Conservation (phyloP, 2,329 filamentous ascomycete genomes). For the Aureobasidium sp. region DNA sequence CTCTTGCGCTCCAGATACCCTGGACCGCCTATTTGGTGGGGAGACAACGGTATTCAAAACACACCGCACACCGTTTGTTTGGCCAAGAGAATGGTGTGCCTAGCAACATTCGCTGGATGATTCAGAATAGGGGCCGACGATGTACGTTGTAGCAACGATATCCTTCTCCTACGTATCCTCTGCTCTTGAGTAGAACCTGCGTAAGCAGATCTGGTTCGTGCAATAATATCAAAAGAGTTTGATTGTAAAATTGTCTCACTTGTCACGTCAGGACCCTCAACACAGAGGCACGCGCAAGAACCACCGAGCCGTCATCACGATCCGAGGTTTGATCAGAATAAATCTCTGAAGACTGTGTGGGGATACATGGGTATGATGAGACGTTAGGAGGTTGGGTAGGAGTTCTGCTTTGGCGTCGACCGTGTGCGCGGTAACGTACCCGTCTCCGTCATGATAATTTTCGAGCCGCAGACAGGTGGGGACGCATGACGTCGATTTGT, state of each 20-base stretch:
- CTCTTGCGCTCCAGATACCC: background rate
- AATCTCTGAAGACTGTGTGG: background rate
- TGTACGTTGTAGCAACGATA: background rate
- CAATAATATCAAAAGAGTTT: background rate
- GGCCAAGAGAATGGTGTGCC: background rate
- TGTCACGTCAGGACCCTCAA: background rate
- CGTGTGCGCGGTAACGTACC: background rate
- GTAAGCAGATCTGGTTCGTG: background rate
- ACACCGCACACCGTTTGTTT: background rate
- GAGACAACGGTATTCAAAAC: background rate
- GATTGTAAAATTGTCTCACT: background rate
- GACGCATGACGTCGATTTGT: background rate
- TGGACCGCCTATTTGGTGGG: background rate
- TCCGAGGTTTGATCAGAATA: background rate
- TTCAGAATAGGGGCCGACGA: background rate
- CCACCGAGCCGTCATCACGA: background rate
- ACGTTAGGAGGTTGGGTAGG: background rate
- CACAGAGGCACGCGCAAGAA: background rate
- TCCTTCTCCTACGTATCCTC: background rate
- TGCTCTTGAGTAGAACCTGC: background rate
- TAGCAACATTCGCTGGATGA: background rate
- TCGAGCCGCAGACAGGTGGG: background rate
- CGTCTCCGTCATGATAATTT: conserved; percentile 3
- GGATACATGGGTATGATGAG: background rate
- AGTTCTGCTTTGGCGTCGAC: background rate